phyloP scores from a whole-genome alignment of 305 asterid genomes.

The Fraxinus sp. region DNA sequence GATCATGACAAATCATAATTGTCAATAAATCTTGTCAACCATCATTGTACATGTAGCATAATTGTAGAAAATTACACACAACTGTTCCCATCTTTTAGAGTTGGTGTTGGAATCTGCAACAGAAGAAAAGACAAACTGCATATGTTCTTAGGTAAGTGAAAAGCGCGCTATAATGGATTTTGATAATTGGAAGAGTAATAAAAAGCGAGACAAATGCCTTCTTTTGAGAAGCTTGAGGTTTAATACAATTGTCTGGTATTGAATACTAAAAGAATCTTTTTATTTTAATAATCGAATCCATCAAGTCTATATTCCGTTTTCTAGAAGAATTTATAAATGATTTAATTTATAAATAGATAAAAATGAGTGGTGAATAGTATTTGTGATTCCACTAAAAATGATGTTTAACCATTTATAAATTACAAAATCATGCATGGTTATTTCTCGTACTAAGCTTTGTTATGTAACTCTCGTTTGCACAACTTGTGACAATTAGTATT shows the following conservation, averaged over 20 bases:
- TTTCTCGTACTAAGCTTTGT: not conserved
- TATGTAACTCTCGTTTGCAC: not conserved
- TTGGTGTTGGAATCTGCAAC: not conserved
- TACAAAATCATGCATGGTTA: not conserved
- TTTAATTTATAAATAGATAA: not conserved
- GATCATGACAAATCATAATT: too few species aligned
- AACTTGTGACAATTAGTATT: not conserved
- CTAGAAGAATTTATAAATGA: not conserved
- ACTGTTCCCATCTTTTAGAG: not conserved
- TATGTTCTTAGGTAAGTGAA: not conserved
- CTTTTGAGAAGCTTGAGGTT: not conserved
- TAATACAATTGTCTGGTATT: not conserved
- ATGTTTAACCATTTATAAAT: not conserved
- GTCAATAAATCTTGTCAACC: too few species aligned
- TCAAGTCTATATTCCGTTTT: not conserved
- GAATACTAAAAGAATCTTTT: not conserved
- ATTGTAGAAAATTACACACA: not conserved
- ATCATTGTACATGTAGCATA: too few species aligned
- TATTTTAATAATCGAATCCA: not conserved
- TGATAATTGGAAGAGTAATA: not conserved
- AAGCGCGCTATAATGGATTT: not conserved
- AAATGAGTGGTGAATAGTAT: not conserved
- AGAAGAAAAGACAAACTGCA: not conserved
- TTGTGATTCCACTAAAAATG: not conserved
- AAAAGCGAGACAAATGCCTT: not conserved